Evolutionary conservation across 1,284 basidiomycete genomes (phyloP), one percentile per base, ranked within the genome.

Genomic region (Meripilus lineatus): DNA sequence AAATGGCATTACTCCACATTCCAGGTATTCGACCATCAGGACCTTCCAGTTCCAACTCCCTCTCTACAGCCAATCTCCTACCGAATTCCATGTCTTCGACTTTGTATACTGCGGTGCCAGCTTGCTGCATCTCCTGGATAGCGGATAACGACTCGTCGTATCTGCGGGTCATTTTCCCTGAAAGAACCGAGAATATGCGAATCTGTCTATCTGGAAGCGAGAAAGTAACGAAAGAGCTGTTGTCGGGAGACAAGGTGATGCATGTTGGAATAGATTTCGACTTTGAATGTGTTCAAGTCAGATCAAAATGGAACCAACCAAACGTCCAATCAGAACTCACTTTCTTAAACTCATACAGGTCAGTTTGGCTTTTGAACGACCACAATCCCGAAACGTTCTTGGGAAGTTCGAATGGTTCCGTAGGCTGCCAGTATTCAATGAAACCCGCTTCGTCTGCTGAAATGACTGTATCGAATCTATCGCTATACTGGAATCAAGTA

Each of bases 31-130:
- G 71, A 18, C 84, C 84, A 58, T 88, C 86, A 2, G 81, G 77
- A 25, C 80, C 75, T 30, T 84, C 79, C 32, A 86, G 73, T 61
- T 97, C 92, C 38, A 99, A 66, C 58, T 99, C 95, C 48, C 90
- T 77, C 65, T 99, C 96, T 13, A 85, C 72, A 1, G 96, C 96
- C 38, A 99, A 71, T 8, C 96, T 76, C 46, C 96, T 74, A n/a
- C 96, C 95, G 59, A 99, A 98, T 62, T 99, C 96, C 95, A 99
- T 99, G 64, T 98, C 93, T 51, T 99, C 96, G 8, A 99, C 81
- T 58, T 84, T 87, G 67, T 88, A 91, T 15, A 92, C 79, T 0
- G 90, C 84, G 5, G 92, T 94, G 1, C 91, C 92, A 1, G 90
- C 91, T 63, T 94, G 92, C 61, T 95, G 92, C 93, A 98, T 97